Evolutionary conservation across 768 basidiomycete species (phyloP), one percentile per base, ranked within the genome.

Genomic region (Suillus bovinus): DNA sequence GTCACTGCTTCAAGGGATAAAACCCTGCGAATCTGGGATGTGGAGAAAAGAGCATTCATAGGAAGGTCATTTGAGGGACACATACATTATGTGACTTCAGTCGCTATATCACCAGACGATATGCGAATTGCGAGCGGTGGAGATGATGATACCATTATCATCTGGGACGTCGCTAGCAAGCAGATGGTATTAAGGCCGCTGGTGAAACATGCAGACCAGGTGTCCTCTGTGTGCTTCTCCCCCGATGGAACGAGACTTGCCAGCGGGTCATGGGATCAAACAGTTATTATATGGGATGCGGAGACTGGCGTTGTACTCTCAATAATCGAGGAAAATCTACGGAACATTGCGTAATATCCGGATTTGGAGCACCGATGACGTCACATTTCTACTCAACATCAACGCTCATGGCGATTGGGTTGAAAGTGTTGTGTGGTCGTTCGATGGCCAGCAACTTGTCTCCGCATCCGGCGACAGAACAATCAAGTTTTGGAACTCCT

Each of bases 61-160:
- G 38, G 61, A 9, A 61, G 58, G 0, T 63, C 71, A 5, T 29
- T 72, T 5, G 17, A 59, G 0, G 73, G 72, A 11, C 73, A 74
- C 24, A 69, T 64, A 2, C 63, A 68, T 5, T 64, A 64, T 0
- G 66, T 75, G 14, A 65, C 64, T 56, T 74, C 70, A 47, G 68
- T 74, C 46, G 69, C 72, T 2, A 68, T 72, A 63, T 71, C 72
- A 0, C 72, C 69, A 42, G 59, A 72, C 54, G 71, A 69, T 34
- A 64, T 60, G 10, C 61, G 52, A 50, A 67, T 74, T n/a, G 74
- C 71, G 24, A 73, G 68, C 10, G 73, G 60, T 41, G 63, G 71
- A 31, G 67, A 68, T 59, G 74, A 71, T 58, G 63, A 64, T 0
- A 66, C 71, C 1, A 38, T 74, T 38, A 68, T 72, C 14, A 69